phyloP scores from a whole-genome alignment of 2,329 filamentous ascomycete species.

The Sporothrix schenckii region DNA sequence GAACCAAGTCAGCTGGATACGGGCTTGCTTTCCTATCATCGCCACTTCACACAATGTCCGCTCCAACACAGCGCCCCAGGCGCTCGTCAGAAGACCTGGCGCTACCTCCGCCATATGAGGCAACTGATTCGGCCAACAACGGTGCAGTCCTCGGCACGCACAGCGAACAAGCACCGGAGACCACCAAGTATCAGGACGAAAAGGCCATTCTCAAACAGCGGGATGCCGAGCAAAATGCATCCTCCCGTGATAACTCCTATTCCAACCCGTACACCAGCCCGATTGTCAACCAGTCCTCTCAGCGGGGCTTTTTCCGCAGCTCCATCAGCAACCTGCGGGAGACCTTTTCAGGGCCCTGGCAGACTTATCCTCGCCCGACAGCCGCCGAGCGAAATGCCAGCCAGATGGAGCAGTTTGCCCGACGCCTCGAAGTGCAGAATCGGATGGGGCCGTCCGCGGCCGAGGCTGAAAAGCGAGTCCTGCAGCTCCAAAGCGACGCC shows the following conservation, averaged over 20 bases:
- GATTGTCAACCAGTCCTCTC: not conserved
- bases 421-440: conserved; percentile 28
- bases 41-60: not conserved
- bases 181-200: not conserved
- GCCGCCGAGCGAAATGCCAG: not conserved
- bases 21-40: not conserved
- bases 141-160: not conserved
- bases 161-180: not conserved
- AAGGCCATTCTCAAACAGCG: conserved; percentile 19
- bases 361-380: not conserved
- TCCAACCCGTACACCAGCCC: not conserved
- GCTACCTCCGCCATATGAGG: conserved; percentile 13
- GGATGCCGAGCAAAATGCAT: conserved; percentile 9
- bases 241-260: not conserved
- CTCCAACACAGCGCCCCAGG: not conserved
- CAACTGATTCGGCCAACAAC: not conserved
- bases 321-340: conserved; percentile 27
- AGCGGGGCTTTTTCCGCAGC: conserved; percentile 21
- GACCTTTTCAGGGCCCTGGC: not conserved
- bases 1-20: not conserved
- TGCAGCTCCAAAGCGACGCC: conserved; percentile 34
- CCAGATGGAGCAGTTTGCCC: conserved; percentile 27
- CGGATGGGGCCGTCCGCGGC: conserved; percentile 21
- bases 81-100: not conserved
- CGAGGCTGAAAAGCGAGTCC: conserved; percentile 33